Evolutionary conservation across 495 filamentous ascomycete genomes (phyloP), one percentile per base, ranked within the genome.

Genomic region (Penicillium bialowiezense): DNA sequence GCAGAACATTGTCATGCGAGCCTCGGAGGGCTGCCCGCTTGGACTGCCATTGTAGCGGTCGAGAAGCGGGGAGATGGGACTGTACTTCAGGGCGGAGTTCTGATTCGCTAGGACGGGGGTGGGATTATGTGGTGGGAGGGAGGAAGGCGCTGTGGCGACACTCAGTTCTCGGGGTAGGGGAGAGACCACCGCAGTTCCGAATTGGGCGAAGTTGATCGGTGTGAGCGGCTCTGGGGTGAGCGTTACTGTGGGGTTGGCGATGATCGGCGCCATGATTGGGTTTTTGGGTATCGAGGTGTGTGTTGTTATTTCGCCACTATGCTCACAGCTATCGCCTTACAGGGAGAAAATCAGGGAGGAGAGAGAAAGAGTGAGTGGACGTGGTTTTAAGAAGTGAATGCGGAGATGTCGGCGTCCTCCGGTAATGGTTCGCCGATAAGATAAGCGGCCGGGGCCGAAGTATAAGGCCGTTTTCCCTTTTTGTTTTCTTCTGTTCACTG

Each of bases 1-100:
- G 51, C 87, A 79, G 65, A 98, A 97, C 81, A 98, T 87, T 70
- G 83, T 95, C 77, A 91, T 85, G 20, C 82, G 76, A 19, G 87
- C 75, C 7, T 69, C 67, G 7, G 79, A 78, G n/a, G 78, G 68
- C 23, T 69, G 67, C 5, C 76, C 70, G 68, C 84, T 92, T 7
- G 85, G 84, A 5, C 86, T 79, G 24, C 71, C 66, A 44, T 64
- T 66, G 66, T 95, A 95, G 44, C 79, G 69, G 63, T 96, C 80
- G 29, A 68, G 55, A 55, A 90, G 71, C 7, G 81, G 79, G 13
- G 90, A 87, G 43, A 96, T 81, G 59, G 87, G 79, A 50, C 81
- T 78, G 73, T 89, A 92, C 71, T 95, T 96, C 57, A 90, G 77
- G 5, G 93, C 92, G 35, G 85, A 85, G 56, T 85, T 84, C 73